phyloP scores from a whole-genome alignment of 805 yeast genomes.

The Vanderwaltozyma verrucispora region DNA sequence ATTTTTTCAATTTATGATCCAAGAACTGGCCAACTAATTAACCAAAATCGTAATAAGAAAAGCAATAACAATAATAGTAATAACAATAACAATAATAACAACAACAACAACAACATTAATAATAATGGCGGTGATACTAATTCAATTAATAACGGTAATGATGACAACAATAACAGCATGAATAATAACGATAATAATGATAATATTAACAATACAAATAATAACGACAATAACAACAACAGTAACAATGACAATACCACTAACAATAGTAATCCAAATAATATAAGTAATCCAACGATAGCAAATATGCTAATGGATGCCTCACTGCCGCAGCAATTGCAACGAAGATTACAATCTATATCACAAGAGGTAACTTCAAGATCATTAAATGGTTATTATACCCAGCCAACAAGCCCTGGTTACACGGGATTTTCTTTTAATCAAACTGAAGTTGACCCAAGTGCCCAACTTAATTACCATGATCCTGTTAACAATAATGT shows the following conservation, averaged over 20 bases:
- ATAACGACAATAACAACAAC: constrained; percentile 1
- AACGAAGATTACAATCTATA: constrained; percentile 18
- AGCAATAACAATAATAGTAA: constrained; percentile 6
- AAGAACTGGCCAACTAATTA: constrained; percentile 20
- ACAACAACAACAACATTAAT: constrained; percentile 1
- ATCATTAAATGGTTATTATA: constrained; percentile 23
- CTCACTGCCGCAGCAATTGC: constrained; percentile 22
- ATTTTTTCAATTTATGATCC: constrained; percentile 22
- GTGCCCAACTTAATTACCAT: constrained; percentile 1
- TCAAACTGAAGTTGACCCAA: constrained; percentile 5
- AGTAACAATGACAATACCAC: constrained; percentile 1
- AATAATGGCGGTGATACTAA: constrained; percentile 2
- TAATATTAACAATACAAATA: constrained; percentile 1
- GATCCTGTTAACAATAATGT: constrained; percentile 1
- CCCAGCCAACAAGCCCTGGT: constrained; percentile 27
- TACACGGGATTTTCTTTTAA: constrained; percentile 9
- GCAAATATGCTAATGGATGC: constrained; percentile 14
- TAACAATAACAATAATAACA: constrained; percentile 1
- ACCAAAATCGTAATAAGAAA: constrained; percentile 14
- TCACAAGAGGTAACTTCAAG: constrained; percentile 21
- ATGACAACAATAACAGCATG: constrained; percentile 4
- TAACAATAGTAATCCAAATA: constrained; percentile 1
- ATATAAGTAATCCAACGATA: constrained; percentile 8
- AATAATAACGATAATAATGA: not conserved
- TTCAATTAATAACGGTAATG: constrained; percentile 1